Evolutionary conservation across 305 asterid genomes (phyloP), one percentile per base, ranked within the genome.

Genomic region (Ilex paraguariensis): DNA sequence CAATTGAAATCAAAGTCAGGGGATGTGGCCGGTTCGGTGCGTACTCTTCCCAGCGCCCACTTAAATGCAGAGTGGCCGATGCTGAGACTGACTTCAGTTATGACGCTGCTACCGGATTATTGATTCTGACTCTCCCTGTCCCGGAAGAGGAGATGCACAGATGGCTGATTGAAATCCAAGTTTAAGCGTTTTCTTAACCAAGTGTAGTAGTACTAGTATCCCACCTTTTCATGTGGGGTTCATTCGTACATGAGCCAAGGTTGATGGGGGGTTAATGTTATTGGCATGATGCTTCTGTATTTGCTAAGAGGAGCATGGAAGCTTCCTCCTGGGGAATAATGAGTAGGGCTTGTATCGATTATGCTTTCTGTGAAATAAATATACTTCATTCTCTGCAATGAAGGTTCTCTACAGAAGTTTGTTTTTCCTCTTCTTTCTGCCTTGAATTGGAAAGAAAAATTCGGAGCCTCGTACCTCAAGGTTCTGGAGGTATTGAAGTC

Each of bases 1-100:
- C 79, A 12, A 58, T 87, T 68, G 63, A 63, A 11, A 74, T 87
- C 14, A 70, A 75, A 65, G 86, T 74, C 48, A 75, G 92, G 72
- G 98, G 98, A 64, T 87, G 91, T 63, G 97, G 97, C 31, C 78
- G 81, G 6, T 90, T 90, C 49, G 98, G 98, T 13, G 71, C 76
- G 52, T 93, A 84, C 84, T 74, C 76, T 65, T 85, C 96, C 55
- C 88, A 80, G 60, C 62, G 36, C 49, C 98, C 98, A 4, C 58
- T 79, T 31, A 81, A 70, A 79, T 85, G 96, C 78, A 69, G 17
- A 0, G 68, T 92, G 48, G 94, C 74, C 63, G 64, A 68, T 28
- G 54, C 59, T 9, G 86, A 77, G 48, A 75, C 75, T 2, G 78
- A 72, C 66, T 81, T 80, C 15, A 56, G 67, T 61, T 82, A 87